Evolutionary conservation across 805 yeast genomes (phyloP).

Genomic region (Barnettozyma populi): DNA sequence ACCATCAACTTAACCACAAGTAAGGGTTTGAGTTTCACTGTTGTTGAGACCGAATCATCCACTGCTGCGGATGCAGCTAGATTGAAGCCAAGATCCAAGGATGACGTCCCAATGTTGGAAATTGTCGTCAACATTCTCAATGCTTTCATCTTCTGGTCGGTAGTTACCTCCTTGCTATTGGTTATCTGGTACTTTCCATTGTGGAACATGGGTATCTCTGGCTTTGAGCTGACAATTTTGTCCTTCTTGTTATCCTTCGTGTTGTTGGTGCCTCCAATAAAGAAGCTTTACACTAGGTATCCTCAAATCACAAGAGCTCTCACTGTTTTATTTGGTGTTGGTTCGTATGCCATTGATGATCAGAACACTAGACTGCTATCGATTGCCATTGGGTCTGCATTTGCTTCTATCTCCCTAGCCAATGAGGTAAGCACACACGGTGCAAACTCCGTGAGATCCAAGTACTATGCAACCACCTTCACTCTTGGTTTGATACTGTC

Average conservation of each 20-base stretch:
- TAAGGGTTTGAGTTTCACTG: conserved; percentile 15
- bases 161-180: conserved; percentile 70
- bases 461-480: conserved; percentile 44
- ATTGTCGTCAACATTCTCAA: conserved; percentile 47
- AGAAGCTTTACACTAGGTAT: conserved; percentile 31
- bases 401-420: conserved; percentile 54
- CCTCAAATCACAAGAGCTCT: conserved; percentile 53
- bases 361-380: conserved; percentile 69
- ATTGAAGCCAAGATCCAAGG: conserved; percentile 20
- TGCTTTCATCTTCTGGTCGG: conserved; percentile 81
- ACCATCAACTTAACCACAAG: conserved; percentile 34
- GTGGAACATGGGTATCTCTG: conserved; percentile 97
- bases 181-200: conserved; percentile 96
- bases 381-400: conserved; percentile 60
- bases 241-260: conserved; percentile 55
- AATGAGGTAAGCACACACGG: conserved; percentile 26
- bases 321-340: conserved; percentile 63
- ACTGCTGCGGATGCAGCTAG: background rate
- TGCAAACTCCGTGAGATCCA: conserved; percentile 18
- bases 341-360: conserved; percentile 59
- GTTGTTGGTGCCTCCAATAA: conserved; percentile 40
- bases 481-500: conserved; percentile 69
- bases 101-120: conserved; percentile 28
- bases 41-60: conserved; percentile 11
- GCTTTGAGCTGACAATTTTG: conserved; percentile 74